Evolutionary conservation across 768 basidiomycete species (phyloP).

Genomic region (Lactifluus rugatus): DNA sequence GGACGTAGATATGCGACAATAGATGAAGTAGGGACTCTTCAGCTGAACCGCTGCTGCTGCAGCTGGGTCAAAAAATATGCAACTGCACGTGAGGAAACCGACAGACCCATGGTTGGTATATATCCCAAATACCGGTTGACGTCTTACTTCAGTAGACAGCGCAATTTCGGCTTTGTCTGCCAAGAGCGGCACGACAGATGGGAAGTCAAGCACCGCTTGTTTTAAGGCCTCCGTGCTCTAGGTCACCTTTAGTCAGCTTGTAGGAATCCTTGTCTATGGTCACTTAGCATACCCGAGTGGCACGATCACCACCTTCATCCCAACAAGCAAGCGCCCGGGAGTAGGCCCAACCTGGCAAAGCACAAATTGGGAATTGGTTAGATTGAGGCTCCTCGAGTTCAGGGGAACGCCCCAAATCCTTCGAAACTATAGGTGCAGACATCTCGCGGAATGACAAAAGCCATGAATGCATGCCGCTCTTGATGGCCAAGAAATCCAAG

Average conservation of each 20-base stretch:
- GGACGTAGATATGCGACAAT: constrained; percentile 80
- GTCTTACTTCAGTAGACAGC: constrained; percentile 47
- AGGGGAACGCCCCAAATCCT: constrained; percentile 19
- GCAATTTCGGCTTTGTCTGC: constrained; percentile 77
- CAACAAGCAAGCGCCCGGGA: constrained; percentile 59
- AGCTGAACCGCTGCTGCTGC: not conserved
- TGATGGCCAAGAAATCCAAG: constrained; percentile 78
- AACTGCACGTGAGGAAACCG: not conserved
- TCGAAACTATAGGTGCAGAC: constrained; percentile 27
- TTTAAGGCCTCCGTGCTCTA: constrained; percentile 58
- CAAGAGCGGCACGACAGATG: constrained; percentile 69
- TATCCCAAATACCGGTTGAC: constrained; percentile 57
- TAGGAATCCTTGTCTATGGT: not conserved
- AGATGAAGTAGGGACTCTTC: constrained; percentile 52
- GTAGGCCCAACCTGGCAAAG: constrained; percentile 74
- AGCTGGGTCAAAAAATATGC: not conserved
- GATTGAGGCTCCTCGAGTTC: constrained; percentile 31
- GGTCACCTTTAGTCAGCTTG: constrained; percentile 33
- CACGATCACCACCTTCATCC: constrained; percentile 22
- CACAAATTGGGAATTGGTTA: constrained; percentile 23
- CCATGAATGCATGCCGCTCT: constrained; percentile 75
- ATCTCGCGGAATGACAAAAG: constrained; percentile 56
- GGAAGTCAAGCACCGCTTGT: constrained; percentile 69
- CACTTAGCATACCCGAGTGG: constrained; percentile 7
- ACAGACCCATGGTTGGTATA: constrained; percentile 57